A percentile compares a stretch with the other conserved stretches of the same genome.
Conservation (phyloP, 805 yeast genomes). For the Yamadazyma akitaensis region DNA sequence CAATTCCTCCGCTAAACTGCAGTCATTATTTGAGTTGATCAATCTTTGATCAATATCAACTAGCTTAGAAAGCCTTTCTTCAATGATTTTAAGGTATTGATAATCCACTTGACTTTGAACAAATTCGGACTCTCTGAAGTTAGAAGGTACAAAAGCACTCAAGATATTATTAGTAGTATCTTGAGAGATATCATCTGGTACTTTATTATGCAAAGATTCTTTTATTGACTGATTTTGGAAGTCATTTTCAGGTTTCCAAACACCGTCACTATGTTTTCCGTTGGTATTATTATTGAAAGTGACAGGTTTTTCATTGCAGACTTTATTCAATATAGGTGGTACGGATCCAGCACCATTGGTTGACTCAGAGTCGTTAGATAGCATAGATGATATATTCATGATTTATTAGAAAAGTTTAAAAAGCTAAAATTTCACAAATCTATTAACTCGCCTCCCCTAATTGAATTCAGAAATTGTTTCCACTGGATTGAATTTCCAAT, state of each 20-base stretch:
- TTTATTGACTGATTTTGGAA: not conserved
- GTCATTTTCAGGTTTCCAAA: not conserved
- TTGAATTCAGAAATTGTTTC: conserved; percentile 4
- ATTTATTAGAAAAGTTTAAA: not conserved
- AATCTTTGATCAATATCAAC: conserved; percentile 12
- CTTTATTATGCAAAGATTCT: not conserved
- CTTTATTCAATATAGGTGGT: not conserved
- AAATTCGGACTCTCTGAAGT: not conserved
- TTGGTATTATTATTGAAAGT: not conserved
- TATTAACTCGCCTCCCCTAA: conserved; percentile 6
- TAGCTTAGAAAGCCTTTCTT: conserved; percentile 13
- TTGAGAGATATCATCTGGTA: not conserved
- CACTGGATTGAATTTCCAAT: conserved; percentile 4
- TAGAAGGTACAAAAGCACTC: conserved; percentile 1
- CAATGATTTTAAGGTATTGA: conserved; percentile 6
- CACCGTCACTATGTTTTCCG: conserved; percentile 1
- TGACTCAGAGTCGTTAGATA: conserved; percentile 22
- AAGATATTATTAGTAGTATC: not conserved
- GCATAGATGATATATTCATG: conserved; percentile 37
- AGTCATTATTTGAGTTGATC: conserved; percentile 6
- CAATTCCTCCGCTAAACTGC: conserved; percentile 2
- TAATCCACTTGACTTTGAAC: not conserved
- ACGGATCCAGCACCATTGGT: conserved; percentile 1
- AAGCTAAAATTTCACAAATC: conserved; percentile 3
- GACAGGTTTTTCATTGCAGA: not conserved